Evolutionary conservation across 305 asterid species (phyloP), one percentile per base, ranked within the genome.

Genomic region (Fraxinus angustifolia): DNA sequence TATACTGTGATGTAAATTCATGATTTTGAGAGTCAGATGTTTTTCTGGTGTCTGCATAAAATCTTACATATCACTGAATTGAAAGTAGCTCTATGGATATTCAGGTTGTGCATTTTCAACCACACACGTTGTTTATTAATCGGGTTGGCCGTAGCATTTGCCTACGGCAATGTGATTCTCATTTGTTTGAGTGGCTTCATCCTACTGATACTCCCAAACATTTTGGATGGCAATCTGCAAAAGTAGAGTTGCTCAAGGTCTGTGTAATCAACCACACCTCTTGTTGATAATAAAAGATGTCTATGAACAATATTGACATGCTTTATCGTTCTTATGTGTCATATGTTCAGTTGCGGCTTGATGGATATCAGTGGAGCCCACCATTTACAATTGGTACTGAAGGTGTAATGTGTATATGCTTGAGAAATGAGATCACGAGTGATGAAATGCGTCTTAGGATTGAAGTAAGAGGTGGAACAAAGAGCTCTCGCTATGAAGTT

Each of bases 41-140:
- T 58, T 71, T 71, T 71, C 14, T 33, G 48, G 26, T 71, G 42
- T n/a, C 23, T 71, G 26, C 28, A 5, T 71, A 70, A 30, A 33
- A 65, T 65, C 17, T 70, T 34, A 80, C 30, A 19, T 40, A 68
- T 75, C 7, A 76, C 83, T 78, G 77, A 77, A 81, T 50, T 48
- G 62, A 12, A 74, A 71, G 53, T 81, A 68, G 19, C 77, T 78
- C 34, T 79, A 40, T 82, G 71, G 80, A 33, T 45, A 21, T 91
- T 86, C 92, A 96, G 99, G 99, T 94, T 78, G 91, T 96, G 83
- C 96, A 96, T 89, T 90, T 94, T 87, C 99, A 94, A 88, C 99
- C 99, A 73, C 97, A 93, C 83, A 88, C 97, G 31, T 82, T 93
- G 91, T 91, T 90, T 85, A 73, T 90, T 78, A 96, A 96, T 90